phyloP scores from a whole-genome alignment of 2,329 filamentous ascomycete genomes.

The Blumeria hordei region DNA sequence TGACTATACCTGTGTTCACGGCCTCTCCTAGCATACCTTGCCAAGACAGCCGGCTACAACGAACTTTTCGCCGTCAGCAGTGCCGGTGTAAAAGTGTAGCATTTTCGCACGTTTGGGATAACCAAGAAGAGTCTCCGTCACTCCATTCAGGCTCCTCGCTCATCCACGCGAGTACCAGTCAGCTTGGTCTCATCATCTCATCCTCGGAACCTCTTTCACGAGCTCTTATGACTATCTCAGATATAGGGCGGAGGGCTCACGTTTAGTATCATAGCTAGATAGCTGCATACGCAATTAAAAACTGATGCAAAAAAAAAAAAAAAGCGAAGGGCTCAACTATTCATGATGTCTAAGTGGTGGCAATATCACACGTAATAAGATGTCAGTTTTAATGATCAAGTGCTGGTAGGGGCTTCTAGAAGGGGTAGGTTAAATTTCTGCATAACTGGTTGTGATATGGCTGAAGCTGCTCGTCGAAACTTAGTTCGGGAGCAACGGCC shows the following conservation, averaged over 20 bases:
- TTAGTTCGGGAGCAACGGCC: too few relatives aligned
- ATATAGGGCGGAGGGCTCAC: background rate
- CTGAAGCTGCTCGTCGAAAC: too few relatives aligned
- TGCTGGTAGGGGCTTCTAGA: background rate
- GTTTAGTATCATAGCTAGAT: background rate
- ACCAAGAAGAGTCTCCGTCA: background rate
- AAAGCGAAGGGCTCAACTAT: too few relatives aligned
- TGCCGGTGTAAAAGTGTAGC: background rate
- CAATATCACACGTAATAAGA: too few relatives aligned
- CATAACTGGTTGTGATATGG: background rate
- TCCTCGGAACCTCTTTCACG: too few relatives aligned
- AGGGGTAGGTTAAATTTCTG: background rate
- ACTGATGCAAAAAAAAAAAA: too few relatives aligned
- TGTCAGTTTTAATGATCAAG: background rate
- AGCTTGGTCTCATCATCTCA: too few relatives aligned
- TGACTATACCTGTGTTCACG: background rate
- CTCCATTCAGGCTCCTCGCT: background rate
- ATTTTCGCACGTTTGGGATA: background rate
- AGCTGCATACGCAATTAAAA: too few relatives aligned
- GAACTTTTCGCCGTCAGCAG: background rate
- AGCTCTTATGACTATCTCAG: background rate
- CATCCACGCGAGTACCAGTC: background rate
- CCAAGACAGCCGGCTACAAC: background rate
- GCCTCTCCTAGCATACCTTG: background rate
- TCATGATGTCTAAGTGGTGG: too few relatives aligned